Evolutionary conservation across 306 rosid species (phyloP), one percentile per base, ranked within the genome.

Genomic region (Inga oerstediana): DNA sequence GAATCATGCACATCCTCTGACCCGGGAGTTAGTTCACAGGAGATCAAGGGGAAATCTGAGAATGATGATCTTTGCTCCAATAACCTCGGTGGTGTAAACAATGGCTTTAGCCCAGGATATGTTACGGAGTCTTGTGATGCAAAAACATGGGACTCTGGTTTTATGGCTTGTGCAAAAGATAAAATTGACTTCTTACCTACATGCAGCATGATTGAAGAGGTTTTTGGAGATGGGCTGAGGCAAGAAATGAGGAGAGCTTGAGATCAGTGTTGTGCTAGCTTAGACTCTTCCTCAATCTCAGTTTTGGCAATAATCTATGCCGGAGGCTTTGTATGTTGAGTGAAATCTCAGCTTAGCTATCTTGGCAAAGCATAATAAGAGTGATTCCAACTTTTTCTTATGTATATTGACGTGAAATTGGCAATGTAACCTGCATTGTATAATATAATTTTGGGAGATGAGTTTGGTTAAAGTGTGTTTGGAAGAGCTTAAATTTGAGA

Each of bases 201-300:
- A 45, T 88, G 97, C 87, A 89, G 87, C 84, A 91, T 93, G 98
- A 95, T 92, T 64, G 91, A 92, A 88, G 98, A 95, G 89, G 91
- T 91, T 84, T 95, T 92, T 76, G 98, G 97, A 52, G 93, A 89
- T 74, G 95, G 87, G 64, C 74, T 84, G 86, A 89, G 89, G 81
- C 87, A 84, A 80, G 88, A 81, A 86, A 91, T 85, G 94, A 88
- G 81, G 87, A 89, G 88, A 91, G 77, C 81, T 84, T 89, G 92
- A 90, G 85, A 77, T 85, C 16, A 86, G 80, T 72, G 58, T 56
- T 84, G 35, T 52, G 80, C 84, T 62, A 32, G 76, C 30, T 39
- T 54, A 39, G 76, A 79, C 74, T 73, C 19, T 9, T 17, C 45
- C 81, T 62, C 74, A 74, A 59, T 75, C 68, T 22, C 46, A 84